These are phyloP conservation scores for Termitomyces sp. DNA, from an alignment of 768 basidiomycete species.

Conservation along the genomic window DNA sequence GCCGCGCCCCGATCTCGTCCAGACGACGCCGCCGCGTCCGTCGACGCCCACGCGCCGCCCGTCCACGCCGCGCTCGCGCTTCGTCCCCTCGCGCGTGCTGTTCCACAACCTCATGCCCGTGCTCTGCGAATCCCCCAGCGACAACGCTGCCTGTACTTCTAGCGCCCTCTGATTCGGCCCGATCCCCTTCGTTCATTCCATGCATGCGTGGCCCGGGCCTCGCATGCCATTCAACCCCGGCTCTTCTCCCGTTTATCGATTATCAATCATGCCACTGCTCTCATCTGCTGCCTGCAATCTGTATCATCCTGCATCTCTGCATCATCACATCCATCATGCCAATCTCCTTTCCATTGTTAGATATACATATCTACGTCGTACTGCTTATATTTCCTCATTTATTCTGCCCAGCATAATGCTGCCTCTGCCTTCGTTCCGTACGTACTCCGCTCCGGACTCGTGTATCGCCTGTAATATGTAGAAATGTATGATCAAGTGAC, in stretches of 20 bases:
- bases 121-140: slow-evolving; percentile 28
- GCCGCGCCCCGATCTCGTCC: slow-evolving; percentile 35
- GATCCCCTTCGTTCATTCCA: not conserved
- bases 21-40: slow-evolving; percentile 9
- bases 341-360: not conserved
- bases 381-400: slow-evolving; percentile 1
- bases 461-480: not conserved
- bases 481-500: not conserved
- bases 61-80: slow-evolving; percentile 30
- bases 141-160: slow-evolving; percentile 27
- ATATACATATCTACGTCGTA: not conserved
- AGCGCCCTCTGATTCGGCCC: slow-evolving; percentile 1
- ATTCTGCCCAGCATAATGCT: slow-evolving; percentile 3
- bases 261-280: not conserved
- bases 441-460: too few relatives aligned
- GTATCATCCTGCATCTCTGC: not conserved
- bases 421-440: slow-evolving; percentile 3
- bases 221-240: too few relatives aligned
- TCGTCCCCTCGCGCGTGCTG: slow-evolving; percentile 42
- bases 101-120: slow-evolving; percentile 65
- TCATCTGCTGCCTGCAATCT: not conserved
- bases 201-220: not conserved
- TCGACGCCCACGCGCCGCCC: slow-evolving; percentile 1
- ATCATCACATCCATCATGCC: not conserved
- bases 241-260: not conserved